Evolutionary conservation across 2,329 filamentous ascomycete species (phyloP).

Genomic region (Aspergillus texensis): DNA sequence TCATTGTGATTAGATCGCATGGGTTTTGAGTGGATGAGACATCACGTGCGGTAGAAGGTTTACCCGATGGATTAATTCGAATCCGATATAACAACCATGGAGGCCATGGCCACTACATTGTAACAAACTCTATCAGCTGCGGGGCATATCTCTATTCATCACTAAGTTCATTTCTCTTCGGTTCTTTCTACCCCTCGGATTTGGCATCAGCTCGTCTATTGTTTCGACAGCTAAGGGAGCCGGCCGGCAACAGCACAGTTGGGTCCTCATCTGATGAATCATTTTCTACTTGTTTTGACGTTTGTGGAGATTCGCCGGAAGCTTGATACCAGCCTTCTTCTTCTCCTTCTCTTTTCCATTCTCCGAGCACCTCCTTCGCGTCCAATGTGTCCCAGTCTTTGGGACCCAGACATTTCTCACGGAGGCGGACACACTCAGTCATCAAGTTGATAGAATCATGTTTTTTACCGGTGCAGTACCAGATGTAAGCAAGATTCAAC

Average conservation of each 20-base stretch:
- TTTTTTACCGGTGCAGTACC: neutral
- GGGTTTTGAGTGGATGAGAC: neutral
- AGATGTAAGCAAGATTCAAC: neutral
- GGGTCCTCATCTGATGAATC: neutral
- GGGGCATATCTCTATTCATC: too few species aligned
- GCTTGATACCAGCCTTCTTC: too few species aligned
- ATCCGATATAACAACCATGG: too few species aligned
- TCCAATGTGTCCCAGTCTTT: neutral
- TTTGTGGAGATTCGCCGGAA: neutral
- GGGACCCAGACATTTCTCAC: neutral
- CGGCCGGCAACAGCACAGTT: neutral
- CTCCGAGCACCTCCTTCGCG: neutral
- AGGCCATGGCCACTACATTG: too few species aligned
- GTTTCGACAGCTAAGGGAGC: neutral
- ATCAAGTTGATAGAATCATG: neutral
- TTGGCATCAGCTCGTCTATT: neutral
- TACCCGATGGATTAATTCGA: neutral
- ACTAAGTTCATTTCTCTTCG: too few species aligned
- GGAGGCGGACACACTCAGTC: neutral
- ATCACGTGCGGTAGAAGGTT: slow-evolving; percentile 1
- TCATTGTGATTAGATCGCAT: neutral
- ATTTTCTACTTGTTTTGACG: neutral
- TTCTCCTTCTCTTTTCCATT: neutral
- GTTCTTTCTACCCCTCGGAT: too few species aligned
- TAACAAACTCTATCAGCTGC: too few species aligned